These are phyloP conservation scores for Clavariopsis aquatica DNA, from an alignment of 495 filamentous ascomycete genomes.

Conservation along the genomic window DNA sequence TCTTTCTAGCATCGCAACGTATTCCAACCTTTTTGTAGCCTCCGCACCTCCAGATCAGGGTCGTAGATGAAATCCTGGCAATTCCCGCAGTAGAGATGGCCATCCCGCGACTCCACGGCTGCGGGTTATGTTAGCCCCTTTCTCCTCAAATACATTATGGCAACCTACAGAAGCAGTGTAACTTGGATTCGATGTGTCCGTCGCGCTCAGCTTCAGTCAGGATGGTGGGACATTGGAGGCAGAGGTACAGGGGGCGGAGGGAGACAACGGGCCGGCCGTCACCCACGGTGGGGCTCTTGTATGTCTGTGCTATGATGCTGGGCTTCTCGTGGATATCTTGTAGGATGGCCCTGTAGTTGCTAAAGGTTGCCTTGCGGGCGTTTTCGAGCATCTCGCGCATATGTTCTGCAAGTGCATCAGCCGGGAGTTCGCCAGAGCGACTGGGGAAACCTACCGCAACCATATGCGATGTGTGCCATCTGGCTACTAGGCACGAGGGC, in stretches of 20 bases:
- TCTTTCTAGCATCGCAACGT: not conserved
- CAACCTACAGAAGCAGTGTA: slow-evolving; percentile 64
- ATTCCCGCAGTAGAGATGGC: slow-evolving; percentile 76
- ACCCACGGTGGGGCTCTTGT: slow-evolving; percentile 22
- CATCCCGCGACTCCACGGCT: slow-evolving; percentile 83
- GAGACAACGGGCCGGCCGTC: slow-evolving; percentile 45
- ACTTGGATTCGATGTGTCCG: slow-evolving; percentile 59
- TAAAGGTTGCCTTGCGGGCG: slow-evolving; percentile 37
- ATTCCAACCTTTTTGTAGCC: slow-evolving; percentile 54
- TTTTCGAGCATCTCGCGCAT: slow-evolving; percentile 39
- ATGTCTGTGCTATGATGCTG: slow-evolving; percentile 38
- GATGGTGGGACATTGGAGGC: slow-evolving; percentile 66
- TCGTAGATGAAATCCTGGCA: slow-evolving; percentile 89
- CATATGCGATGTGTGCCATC: slow-evolving; percentile 32
- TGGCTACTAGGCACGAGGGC: slow-evolving; percentile 30
- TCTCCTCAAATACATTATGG: slow-evolving; percentile 26
- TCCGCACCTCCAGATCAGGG: slow-evolving; percentile 72
- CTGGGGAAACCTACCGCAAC: slow-evolving; percentile 38
- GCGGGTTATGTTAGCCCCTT: slow-evolving; percentile 4
- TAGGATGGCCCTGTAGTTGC: slow-evolving; percentile 40
- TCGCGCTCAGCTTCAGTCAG: slow-evolving; percentile 57
- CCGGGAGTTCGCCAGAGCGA: not conserved
- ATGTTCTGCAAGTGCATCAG: slow-evolving; percentile 40
- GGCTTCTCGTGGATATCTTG: slow-evolving; percentile 38
- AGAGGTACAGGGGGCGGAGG: slow-evolving; percentile 63